Evolutionary conservation across 2,329 filamentous ascomycete species (phyloP), one percentile per base, ranked within the genome.

Genomic region (Fusarium falciforme): DNA sequence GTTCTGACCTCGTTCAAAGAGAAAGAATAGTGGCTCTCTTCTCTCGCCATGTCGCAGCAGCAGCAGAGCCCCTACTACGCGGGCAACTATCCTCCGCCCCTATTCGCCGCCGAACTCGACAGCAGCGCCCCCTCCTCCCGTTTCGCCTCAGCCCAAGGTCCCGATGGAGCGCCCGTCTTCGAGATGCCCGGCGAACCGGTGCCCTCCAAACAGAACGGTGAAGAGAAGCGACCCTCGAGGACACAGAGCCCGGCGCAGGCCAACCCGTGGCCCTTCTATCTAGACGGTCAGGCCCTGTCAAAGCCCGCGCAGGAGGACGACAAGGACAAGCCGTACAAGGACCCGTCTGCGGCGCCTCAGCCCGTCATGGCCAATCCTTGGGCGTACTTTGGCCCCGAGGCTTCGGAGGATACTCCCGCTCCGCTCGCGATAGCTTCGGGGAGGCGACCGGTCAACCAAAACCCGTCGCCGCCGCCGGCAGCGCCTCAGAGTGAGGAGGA

Each of bases 81-180:
- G n/a, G 65, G 65, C 59, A 68, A 68, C 55, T 75, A 65, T 62
- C 71, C 76, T 22, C 78, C 76, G 54, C 77, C 78, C 59, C 59
- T 75, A 52, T 80, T 81, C 71, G 70, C 76, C 67, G 78, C 78
- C 68, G 80, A 82, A 62, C 80, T 82, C 40, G 80, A 82, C 62
- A 75, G 76, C 44, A 68, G 77, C 62, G 47, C 47, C 47, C 47
- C 47, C 47, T 29, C 27, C 17, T 54, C 47, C 6, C 47, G 47
- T 54, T 54, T 54, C 47, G 47, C 47, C 47, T 54, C 47, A 20
- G 47, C 47, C 47, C 47, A 76, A 49, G 61, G 68, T 5, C 74
- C 76, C 17, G 70, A 76, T 63, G 77, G 74, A 44, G 65, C 66
- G 38, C 71, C 76, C 47, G 67, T 79, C 61, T 83, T 81, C 52